These are phyloP conservation scores for Samsoniella hepiali DNA, from an alignment of 2,329 filamentous ascomycete genomes.

Conservation along the genomic window DNA sequence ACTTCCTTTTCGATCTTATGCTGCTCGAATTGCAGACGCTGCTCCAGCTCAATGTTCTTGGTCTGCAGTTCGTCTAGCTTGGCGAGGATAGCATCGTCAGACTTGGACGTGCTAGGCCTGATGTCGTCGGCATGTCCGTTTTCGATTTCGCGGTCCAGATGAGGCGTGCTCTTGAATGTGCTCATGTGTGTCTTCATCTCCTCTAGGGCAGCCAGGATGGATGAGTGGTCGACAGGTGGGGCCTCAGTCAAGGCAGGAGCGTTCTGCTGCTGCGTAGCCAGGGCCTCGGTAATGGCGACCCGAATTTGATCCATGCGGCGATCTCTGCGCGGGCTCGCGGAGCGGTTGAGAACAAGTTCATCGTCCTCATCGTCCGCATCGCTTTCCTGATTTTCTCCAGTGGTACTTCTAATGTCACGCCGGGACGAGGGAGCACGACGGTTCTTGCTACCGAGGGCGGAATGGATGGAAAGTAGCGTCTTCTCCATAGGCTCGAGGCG, in stretches of 20 bases:
- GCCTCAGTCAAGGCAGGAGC: slow-evolving; percentile 30
- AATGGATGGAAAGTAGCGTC: slow-evolving; percentile 72
- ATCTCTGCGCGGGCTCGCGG: slow-evolving; percentile 74
- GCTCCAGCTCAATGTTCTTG: slow-evolving; percentile 58
- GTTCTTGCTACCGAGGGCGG: slow-evolving; percentile 59
- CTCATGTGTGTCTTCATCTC: slow-evolving; percentile 54
- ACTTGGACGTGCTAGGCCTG: slow-evolving; percentile 38
- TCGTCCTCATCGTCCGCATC: slow-evolving; percentile 96
- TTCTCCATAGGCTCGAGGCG: slow-evolving; percentile 79
- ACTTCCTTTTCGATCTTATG: slow-evolving; percentile 48
- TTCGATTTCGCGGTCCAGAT: slow-evolving; percentile 41
- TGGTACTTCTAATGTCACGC: slow-evolving; percentile 62
- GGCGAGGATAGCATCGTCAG: slow-evolving; percentile 51
- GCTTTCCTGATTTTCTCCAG: slow-evolving; percentile 70
- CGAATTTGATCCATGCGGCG: slow-evolving; percentile 81
- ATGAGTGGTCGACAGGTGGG: slow-evolving; percentile 31
- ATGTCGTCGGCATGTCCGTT: slow-evolving; percentile 56
- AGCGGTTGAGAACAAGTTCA: slow-evolving; percentile 61
- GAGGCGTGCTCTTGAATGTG: slow-evolving; percentile 19
- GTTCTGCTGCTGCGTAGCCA: slow-evolving; percentile 54
- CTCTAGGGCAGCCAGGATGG: slow-evolving; percentile 64
- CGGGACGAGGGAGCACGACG: slow-evolving; percentile 53
- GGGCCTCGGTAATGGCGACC: slow-evolving; percentile 67
- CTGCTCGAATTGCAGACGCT: slow-evolving; percentile 49
- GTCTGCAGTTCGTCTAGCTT: slow-evolving; percentile 57